Base-by-base conservation (phyloP, 2,329 filamentous ascomycete genomes). In the Berkeleyomyces rouxiae region DNA sequence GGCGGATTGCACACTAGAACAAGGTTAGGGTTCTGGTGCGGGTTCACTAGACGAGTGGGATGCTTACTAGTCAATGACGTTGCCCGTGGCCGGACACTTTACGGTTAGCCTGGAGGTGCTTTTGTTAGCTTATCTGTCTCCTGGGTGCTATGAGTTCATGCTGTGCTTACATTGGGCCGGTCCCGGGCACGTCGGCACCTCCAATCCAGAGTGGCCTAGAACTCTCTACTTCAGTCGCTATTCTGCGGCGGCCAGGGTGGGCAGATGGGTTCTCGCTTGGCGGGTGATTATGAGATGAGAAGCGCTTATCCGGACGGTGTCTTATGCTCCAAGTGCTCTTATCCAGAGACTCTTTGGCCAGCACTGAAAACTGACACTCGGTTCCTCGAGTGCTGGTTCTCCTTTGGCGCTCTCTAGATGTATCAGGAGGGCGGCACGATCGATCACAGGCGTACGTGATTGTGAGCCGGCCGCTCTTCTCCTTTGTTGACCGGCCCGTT, bases 1-100 rank as follows among this genome's bases (percentile, higher is more conserved):
- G 4, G 79, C 79, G n/a, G 64, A 65, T 37, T 61, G 61, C 7
- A 63, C 61, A 37, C 58, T 61, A 7, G 4, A 11, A 13, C n/a
- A 11, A n/a, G 40, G 53, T 64, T 46, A 61, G 57, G 7, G 7
- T 4, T 31, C 16, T 16, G 36, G 33, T 16, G 4, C 10, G 23
- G 6, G 33, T 1, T 6, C 2, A 36, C 4, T 7, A 51, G n/a
- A 49, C 23, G 16, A 16, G 40, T 7, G 5, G 2, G 3, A n/a
- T 13, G 70, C 74, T 70, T 68, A 79, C 77, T 76, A 68, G 44
- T 79, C 77, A 63, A 82, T 79, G 5, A 78, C 71, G 58, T 80
- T 74, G 23, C 78, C 77, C 0, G 75, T 81, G 0, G 79, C 73
- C 11, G 80, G 80, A 66, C 82, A 75, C 66, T 82, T 77, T 49